Percentiles rank a stretch among this genome's conserved stretches.
phyloP scores from a whole-genome alignment of 208 protist species.

The Phytomonas sp. region DNA sequence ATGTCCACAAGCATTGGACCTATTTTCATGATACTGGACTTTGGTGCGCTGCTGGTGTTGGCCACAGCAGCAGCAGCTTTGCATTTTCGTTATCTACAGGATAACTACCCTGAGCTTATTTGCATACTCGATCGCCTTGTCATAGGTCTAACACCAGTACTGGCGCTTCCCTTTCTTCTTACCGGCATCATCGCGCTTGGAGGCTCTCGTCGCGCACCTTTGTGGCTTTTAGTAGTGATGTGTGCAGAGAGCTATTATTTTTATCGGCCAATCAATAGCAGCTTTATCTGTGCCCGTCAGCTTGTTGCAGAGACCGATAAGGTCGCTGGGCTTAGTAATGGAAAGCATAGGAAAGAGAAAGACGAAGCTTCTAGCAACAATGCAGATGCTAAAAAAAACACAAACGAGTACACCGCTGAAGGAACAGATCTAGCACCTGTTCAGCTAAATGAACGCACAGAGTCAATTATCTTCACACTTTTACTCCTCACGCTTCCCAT shows the following conservation, averaged over 20 bases:
- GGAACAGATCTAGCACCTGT: not conserved
- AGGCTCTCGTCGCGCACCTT: conserved; percentile 58
- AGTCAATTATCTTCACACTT: conserved; percentile 62
- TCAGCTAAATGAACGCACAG: conserved; percentile 34
- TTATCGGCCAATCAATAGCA: conserved; percentile 68
- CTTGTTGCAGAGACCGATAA: conserved; percentile 5
- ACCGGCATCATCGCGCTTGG: conserved; percentile 50
- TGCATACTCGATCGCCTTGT: conserved; percentile 58
- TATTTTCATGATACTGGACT: conserved; percentile 50
- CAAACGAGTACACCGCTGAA: conserved; percentile 3
- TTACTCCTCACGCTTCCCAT: conserved; percentile 51
- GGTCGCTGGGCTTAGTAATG: not conserved
- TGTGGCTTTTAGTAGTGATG: conserved; percentile 48
- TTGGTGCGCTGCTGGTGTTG: conserved; percentile 30
- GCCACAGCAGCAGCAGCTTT: conserved; percentile 35
- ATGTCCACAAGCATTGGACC: conserved; percentile 46
- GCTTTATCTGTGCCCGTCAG: conserved; percentile 31
- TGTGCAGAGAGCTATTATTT: conserved; percentile 63
- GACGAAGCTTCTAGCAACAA: not conserved
- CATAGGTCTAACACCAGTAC: conserved; percentile 49
- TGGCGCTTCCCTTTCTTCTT: conserved; percentile 59
- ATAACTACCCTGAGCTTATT: conserved; percentile 53
- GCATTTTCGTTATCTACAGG: conserved; percentile 83
- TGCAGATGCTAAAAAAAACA: conserved; percentile 3
- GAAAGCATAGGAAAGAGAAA: not conserved